Conservation (phyloP, 2,329 filamentous ascomycete species). For the Pyrenochaeta sp. region DNA sequence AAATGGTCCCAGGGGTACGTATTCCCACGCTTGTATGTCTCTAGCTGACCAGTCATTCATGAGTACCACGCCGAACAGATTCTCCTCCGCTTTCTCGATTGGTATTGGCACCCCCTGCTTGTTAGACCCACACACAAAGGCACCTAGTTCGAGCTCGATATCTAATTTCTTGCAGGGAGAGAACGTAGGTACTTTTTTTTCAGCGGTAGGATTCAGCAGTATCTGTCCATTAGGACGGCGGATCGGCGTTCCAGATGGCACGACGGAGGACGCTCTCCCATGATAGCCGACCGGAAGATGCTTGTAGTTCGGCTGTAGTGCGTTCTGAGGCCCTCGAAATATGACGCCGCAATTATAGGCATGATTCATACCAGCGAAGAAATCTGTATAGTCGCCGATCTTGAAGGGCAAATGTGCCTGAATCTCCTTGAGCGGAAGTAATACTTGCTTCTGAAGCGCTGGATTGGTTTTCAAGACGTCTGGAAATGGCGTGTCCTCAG, state of each 20-base stretch:
- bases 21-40: conserved; percentile 86
- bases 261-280: conserved; percentile 77
- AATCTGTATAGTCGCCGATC: conserved; percentile 86
- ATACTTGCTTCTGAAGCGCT: conserved; percentile 62
- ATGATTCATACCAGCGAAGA: conserved; percentile 83
- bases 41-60: conserved; percentile 90
- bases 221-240: conserved; percentile 80
- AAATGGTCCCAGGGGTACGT: conserved; percentile 82
- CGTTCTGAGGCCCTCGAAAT: conserved; percentile 76
- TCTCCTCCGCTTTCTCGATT: conserved; percentile 71
- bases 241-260: conserved; percentile 77
- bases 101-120: conserved; percentile 69
- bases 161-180: conserved; percentile 73
- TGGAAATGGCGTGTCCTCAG: conserved; percentile 65
- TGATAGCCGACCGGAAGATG: conserved; percentile 85
- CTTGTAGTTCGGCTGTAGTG: conserved; percentile 82
- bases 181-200: conserved; percentile 69
- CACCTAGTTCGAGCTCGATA: conserved; percentile 82
- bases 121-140: conserved; percentile 73
- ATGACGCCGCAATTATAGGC: conserved; percentile 76
- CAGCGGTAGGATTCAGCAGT: conserved; percentile 68
- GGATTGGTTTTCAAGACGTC: conserved; percentile 70
- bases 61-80: conserved; percentile 80
- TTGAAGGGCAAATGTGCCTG: conserved; percentile 76
- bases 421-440: conserved; percentile 68